Conservation (phyloP, 2,329 filamentous ascomycete genomes). For the Endocalyx cinctus region DNA sequence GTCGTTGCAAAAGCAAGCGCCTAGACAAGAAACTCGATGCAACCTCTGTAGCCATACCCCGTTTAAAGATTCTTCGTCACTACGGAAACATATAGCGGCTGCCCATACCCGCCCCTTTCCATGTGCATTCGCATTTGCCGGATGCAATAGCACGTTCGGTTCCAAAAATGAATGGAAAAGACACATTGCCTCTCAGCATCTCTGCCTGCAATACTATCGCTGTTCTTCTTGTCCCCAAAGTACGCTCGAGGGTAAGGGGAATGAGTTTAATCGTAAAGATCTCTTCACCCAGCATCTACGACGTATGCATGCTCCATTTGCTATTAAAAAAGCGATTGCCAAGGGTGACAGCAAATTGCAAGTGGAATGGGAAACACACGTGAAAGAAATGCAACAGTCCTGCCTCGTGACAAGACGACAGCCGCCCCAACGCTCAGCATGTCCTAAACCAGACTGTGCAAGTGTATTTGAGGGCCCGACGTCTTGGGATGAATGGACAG, state of each 20-base stretch:
- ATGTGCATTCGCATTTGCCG: conserved; percentile 81
- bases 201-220: conserved; percentile 63
- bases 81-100: conserved; percentile 63
- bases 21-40: conserved; percentile 59
- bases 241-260: conserved; percentile 38
- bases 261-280: conserved; percentile 88
- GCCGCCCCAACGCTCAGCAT: conserved; percentile 67
- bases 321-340: conserved; percentile 53
- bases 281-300: conserved; percentile 92
- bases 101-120: conserved; percentile 71
- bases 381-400: conserved; percentile 65
- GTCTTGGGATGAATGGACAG: conserved; percentile 87
- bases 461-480: conserved; percentile 64
- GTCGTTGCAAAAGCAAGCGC: conserved; percentile 41
- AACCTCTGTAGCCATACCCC: conserved; percentile 58
- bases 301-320: conserved; percentile 80
- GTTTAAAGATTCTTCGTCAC: conserved; percentile 62
- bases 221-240: conserved; percentile 56
- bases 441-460: conserved; percentile 66
- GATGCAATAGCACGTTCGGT: conserved; percentile 76
- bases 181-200: conserved; percentile 85
- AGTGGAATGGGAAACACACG: conserved; percentile 59
- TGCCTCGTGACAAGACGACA: conserved; percentile 68
- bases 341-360: conserved; percentile 57
- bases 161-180: conserved; percentile 99